phyloP scores from a whole-genome alignment of 108 stramenopile genomes.

The Epipyxis sp. region DNA sequence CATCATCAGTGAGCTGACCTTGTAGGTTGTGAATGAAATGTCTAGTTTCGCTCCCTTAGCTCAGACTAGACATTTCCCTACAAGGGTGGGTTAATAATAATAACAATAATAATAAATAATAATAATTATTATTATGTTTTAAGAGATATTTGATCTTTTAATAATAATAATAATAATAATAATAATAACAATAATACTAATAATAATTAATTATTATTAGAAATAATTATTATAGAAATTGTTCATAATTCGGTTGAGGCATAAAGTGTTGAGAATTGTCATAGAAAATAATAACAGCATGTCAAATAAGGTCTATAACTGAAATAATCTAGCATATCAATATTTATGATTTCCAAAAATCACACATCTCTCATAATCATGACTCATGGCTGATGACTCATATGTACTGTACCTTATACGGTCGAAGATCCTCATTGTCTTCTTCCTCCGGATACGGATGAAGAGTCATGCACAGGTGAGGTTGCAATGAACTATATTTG shows the following conservation, averaged over 20 bases:
- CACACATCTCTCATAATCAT: no score
- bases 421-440: constrained; percentile 14
- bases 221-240: not conserved
- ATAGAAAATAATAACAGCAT: not conserved
- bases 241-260: no score
- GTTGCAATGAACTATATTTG: not conserved
- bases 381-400: no score
- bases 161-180: not conserved
- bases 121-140: not conserved
- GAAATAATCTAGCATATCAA: no score
- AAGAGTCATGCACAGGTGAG: not conserved
- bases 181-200: not conserved
- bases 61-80: no score
- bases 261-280: not conserved
- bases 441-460: not conserved
- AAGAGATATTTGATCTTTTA: not conserved
- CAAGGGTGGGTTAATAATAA: no score
- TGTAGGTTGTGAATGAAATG: no score
- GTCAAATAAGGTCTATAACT: no score
- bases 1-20: no score
- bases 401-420: constrained; percentile 17
- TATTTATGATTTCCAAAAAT: no score
- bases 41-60: no score
- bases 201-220: not conserved
- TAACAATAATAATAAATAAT: no score